These are phyloP conservation scores for Beverwykella pulmonaria DNA, from an alignment of 495 filamentous ascomycete genomes.

Conservation along the genomic window DNA sequence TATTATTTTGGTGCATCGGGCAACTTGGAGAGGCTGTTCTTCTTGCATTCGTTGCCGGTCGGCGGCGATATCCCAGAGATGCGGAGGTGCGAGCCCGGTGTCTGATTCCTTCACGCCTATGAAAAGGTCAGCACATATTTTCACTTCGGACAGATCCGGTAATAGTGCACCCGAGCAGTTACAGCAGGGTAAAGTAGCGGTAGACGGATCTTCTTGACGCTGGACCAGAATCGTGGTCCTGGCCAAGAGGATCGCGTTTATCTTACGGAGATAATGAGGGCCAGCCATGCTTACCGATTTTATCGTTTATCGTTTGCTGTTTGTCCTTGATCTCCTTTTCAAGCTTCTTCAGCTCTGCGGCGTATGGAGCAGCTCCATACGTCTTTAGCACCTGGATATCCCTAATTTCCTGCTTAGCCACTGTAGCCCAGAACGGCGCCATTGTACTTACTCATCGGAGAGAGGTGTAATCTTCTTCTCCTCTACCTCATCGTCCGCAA, in stretches of 20 bases:
- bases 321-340: constrained; percentile 99
- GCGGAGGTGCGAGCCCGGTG: constrained; percentile 94
- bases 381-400: constrained; percentile 99
- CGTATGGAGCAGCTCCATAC: constrained; percentile 96
- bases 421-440: not conserved
- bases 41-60: constrained; percentile 97
- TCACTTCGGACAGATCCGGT: too few relatives aligned
- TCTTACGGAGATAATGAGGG: too few relatives aligned
- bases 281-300: constrained; percentile 64
- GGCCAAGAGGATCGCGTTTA: too few relatives aligned
- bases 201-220: too few relatives aligned
- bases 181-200: too few relatives aligned
- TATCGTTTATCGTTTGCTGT: constrained; percentile 95
- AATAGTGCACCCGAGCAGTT: too few relatives aligned
- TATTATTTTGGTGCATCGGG: constrained; percentile 98
- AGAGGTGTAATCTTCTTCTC: constrained; percentile 99
- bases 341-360: constrained; percentile 85
- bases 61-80: constrained; percentile 97
- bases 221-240: too few relatives aligned
- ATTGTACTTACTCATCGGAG: constrained; percentile 77
- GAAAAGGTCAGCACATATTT: constrained; percentile 8
- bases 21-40: constrained; percentile 96
- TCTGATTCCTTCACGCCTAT: constrained; percentile 84
- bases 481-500: constrained; percentile 91
- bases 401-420: constrained; percentile 52